These are phyloP conservation scores for Westerdykella aurantiaca DNA, from an alignment of 2,329 filamentous ascomycete species.

Conservation along the genomic window DNA sequence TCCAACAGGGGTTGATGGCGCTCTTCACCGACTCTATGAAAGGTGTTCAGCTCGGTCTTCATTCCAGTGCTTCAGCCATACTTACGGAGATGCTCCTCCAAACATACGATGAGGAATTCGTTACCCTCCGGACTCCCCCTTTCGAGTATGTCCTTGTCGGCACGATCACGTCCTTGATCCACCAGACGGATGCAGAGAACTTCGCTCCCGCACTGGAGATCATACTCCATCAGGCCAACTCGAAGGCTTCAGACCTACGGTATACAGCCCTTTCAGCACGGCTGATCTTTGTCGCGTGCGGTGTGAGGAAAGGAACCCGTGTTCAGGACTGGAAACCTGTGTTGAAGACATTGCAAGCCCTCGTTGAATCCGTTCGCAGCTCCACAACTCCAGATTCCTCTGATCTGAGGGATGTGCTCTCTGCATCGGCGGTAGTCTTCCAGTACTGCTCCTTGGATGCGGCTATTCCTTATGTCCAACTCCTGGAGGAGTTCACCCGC, in stretches of 20 bases:
- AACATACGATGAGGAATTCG: slow-evolving; percentile 19
- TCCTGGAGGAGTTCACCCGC: slow-evolving; percentile 59
- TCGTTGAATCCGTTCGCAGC: slow-evolving; percentile 35
- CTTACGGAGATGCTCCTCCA: slow-evolving; percentile 46
- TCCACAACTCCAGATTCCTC: slow-evolving; percentile 42
- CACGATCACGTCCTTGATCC: slow-evolving; percentile 72
- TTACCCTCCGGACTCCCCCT: slow-evolving; percentile 44
- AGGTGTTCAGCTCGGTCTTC: slow-evolving; percentile 53
- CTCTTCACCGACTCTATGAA: slow-evolving; percentile 80
- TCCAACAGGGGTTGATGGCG: slow-evolving; percentile 83
- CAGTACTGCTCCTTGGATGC: slow-evolving; percentile 74
- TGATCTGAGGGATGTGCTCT: slow-evolving; percentile 37
- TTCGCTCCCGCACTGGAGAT: slow-evolving; percentile 63
- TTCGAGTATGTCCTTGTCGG: slow-evolving; percentile 63
- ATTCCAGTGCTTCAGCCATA: slow-evolving; percentile 53
- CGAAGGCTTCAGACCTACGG: slow-evolving; percentile 42
- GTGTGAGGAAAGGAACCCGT: slow-evolving; percentile 74
- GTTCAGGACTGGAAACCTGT: slow-evolving; percentile 66
- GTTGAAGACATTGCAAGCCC: slow-evolving; percentile 41
- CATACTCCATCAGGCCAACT: slow-evolving; percentile 40
- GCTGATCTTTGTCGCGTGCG: slow-evolving; percentile 63
- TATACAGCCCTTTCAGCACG: slow-evolving; percentile 25
- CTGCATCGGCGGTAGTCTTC: slow-evolving; percentile 58
- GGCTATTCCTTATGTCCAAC: slow-evolving; percentile 62
- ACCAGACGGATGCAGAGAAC: slow-evolving; percentile 69